phyloP scores from a whole-genome alignment of 164 flowering plant species.

The Warburgia ugandensis region DNA sequence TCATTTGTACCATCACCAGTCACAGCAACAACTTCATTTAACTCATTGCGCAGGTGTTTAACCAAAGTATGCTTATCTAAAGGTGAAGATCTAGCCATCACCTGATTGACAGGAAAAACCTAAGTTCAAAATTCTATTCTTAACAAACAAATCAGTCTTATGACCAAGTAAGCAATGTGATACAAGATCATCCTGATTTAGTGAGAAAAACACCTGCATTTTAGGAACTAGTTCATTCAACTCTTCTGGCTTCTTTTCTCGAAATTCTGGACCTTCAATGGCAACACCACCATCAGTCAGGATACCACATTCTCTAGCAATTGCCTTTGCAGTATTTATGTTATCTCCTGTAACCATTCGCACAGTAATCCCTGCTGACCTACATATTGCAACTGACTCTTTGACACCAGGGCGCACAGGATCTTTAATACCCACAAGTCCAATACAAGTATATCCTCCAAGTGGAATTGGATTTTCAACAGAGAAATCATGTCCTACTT shows the following conservation, averaged over 20 bases:
- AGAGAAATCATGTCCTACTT: conserved; percentile 46
- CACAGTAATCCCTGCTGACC: conserved; percentile 84
- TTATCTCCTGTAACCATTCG: conserved; percentile 97
- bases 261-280: conserved; percentile 87
- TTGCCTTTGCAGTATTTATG: conserved; percentile 90
- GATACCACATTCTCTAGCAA: conserved; percentile 96
- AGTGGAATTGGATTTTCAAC: conserved; percentile 47
- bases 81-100: conserved; percentile 98
- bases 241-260: conserved; percentile 69
- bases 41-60: conserved; percentile 54
- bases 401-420: conserved; percentile 95
- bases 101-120: conserved; percentile 31
- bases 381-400: conserved; percentile 89
- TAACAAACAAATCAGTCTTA: background rate
- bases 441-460: conserved; percentile 72
- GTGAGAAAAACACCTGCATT: conserved; percentile 51
- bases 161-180: background rate
- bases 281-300: conserved; percentile 83
- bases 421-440: conserved; percentile 93
- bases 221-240: conserved; percentile 66
- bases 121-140: background rate
- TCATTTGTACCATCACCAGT: conserved; percentile 99
- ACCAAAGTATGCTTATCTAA: conserved; percentile 90
- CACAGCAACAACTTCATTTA: conserved; percentile 88
- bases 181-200: too few species aligned